Base-by-base conservation (phyloP, 169 alveolate genomes). In the Cryptosporidium xiaoi region DNA sequence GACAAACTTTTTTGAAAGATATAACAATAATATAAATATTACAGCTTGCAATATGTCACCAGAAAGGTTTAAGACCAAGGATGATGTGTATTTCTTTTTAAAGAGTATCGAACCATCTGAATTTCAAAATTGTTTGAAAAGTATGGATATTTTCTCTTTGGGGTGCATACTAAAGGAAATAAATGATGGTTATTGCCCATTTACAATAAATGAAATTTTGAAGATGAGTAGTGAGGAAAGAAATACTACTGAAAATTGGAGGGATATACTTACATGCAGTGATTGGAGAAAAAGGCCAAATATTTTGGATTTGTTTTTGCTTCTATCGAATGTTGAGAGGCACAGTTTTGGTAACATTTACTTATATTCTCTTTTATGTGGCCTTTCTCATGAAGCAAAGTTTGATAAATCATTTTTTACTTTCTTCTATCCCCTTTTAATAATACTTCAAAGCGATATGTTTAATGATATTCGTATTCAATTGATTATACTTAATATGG, bases 1-100 rank as follows among this genome's bases (percentile, higher is more conserved):
- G 87, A 77, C 87, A 12, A 33, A 58, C 34, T 77, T 77, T 77
- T 77, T 77, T 62, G 87, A 77, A 44, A 62, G 48, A 13, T 53
- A 69, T 24, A 36, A 55, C n/a, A 20, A 46, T 31, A 53, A 56
- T 36, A n/a, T 31, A 15, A 46, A 77, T 62, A 27, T 44, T 36
- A 58, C 18, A 13, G 56, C 51, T 0, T 77, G 87, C 24, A 44
- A 77, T 48, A 48, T 77, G 7, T 33, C 87, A 2, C 87, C 87
- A 31, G 87, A 77, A 62, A 77, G 87, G 51, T 77, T 77, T 48
- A 44, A 36, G 27, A 16, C 15, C 3, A 51, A 62, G 20, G 40
- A 7, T 4, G 50, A 60, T 2, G 27, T 44, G 18, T 24, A 66
- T 29, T 8, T 40, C 4, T 40, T 40, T 13, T 8, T 8, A 53